Evolutionary conservation across 352 stramenopile genomes (phyloP), one percentile per base, ranked within the genome.

Genomic region (Pythium utonaiense): DNA sequence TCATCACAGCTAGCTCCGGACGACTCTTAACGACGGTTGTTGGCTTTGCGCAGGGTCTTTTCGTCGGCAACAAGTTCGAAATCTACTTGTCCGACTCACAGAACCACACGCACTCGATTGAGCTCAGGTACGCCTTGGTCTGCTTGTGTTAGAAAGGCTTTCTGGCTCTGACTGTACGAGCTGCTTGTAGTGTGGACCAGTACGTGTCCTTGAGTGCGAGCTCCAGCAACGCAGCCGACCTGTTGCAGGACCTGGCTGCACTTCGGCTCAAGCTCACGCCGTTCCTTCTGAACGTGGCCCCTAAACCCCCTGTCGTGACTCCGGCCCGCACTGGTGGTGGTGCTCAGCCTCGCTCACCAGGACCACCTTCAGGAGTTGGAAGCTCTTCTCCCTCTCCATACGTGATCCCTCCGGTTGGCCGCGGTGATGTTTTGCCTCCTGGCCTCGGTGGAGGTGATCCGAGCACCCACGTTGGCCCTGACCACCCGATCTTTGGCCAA

Each of bases 61-160:
- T 88, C 57, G 79, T 95, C 41, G 75, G 79, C 22, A 76, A 70
- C 49, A 92, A 87, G 57, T 85, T 95, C 22, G 78, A 91, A 56
- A 70, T 92, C 40, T 92, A 92, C 65, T 63, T 95, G 16, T 90
- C 80, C 3, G 75, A 88, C 22, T 62, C 82, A 61, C 76, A 80
- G 49, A 60, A 87, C 10, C 71, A 84, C 57, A 89, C 77, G 9
- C 71, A 89, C 49, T 91, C 86, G 10, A 81, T 91, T 34, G 83
- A 91, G 63, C 60, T 95, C 24, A 86, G 68, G 83, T 88, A 61
- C 13, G 62, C 9, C 16, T n/a, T 13, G n/a, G 2, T 45, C 14
- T 27, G 5, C 14, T n/a, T 2, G 6, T 4, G 17, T 19, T 45
- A 2, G 6, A 27, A 6, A 27, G 19, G 38, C 4, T 45, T 6